phyloP scores from a whole-genome alignment of 1,139 yeast genomes.

The Arxiozyma slooffiae region DNA sequence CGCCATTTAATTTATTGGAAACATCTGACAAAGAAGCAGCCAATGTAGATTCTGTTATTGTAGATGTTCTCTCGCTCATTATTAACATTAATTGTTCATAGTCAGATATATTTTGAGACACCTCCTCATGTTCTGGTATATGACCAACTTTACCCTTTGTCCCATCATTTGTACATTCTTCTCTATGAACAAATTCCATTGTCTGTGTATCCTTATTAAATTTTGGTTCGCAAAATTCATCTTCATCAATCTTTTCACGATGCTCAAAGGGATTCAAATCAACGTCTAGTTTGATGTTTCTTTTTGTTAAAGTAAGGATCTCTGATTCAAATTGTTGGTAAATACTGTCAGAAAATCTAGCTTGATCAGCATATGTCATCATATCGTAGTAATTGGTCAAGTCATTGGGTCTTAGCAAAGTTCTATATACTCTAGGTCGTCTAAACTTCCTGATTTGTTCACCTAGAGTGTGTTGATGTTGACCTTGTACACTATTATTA shows the following conservation, averaged over 20 bases:
- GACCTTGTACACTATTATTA: neutral
- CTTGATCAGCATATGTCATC: slow-evolving; percentile 72
- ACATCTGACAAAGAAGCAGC: slow-evolving; percentile 30
- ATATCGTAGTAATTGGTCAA: slow-evolving; percentile 76
- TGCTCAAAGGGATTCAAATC: slow-evolving; percentile 56
- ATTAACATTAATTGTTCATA: slow-evolving; percentile 81
- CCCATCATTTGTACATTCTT: slow-evolving; percentile 37
- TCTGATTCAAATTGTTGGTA: slow-evolving; percentile 62
- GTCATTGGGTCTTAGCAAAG: slow-evolving; percentile 71
- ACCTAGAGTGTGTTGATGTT: neutral
- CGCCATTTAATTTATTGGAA: slow-evolving; percentile 17
- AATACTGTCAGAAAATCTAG: slow-evolving; percentile 58
- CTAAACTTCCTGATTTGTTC: slow-evolving; percentile 15
- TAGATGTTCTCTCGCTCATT: slow-evolving; percentile 31
- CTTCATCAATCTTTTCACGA: slow-evolving; percentile 39
- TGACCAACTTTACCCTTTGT: slow-evolving; percentile 37
- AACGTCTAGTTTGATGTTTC: slow-evolving; percentile 66
- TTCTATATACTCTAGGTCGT: slow-evolving; percentile 62
- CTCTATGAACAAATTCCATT: slow-evolving; percentile 41
- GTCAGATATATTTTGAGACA: slow-evolving; percentile 69
- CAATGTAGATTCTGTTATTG: slow-evolving; percentile 29
- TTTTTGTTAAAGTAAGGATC: slow-evolving; percentile 61
- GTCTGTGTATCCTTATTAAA: slow-evolving; percentile 36
- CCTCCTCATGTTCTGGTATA: slow-evolving; percentile 49
- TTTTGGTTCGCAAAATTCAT: slow-evolving; percentile 40